These are phyloP conservation scores for Coemansia sp. DNA, from an alignment of 192 early-diverging fungal species.

Conservation along the genomic window DNA sequence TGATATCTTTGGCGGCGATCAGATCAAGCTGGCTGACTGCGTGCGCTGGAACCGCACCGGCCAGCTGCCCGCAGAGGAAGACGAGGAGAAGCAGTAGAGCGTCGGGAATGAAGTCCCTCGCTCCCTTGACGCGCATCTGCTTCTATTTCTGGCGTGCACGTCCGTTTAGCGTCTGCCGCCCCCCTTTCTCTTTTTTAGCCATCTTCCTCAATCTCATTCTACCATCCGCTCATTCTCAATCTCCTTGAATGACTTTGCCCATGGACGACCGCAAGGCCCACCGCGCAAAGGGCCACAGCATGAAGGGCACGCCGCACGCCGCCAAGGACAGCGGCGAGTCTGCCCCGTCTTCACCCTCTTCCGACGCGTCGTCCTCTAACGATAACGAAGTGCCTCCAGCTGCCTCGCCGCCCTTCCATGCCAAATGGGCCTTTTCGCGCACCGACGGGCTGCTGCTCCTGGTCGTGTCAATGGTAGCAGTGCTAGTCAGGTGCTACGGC, in stretches of 20 bases:
- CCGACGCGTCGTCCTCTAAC: too few species aligned
- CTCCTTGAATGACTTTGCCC: not conserved
- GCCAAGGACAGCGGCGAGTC: not conserved
- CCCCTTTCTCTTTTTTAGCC: not conserved
- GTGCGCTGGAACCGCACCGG: constrained; percentile 63
- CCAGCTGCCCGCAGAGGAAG: not conserved
- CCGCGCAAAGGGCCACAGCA: constrained; percentile 40
- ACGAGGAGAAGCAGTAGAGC: too few species aligned
- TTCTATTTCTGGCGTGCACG: not conserved
- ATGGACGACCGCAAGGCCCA: constrained; percentile 4
- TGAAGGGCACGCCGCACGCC: not conserved
- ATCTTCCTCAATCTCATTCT: not conserved
- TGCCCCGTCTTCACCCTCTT: too few species aligned
- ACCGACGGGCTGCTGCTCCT: constrained; percentile 19
- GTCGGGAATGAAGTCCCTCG: too few species aligned
- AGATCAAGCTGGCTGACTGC: constrained; percentile 78
- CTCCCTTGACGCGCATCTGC: too few species aligned
- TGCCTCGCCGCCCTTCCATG: constrained; percentile 9
- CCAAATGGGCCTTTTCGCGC: constrained; percentile 15
- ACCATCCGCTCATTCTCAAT: not conserved
- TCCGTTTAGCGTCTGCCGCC: not conserved
- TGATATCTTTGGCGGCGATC: constrained; percentile 93
- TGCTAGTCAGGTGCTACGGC: constrained; percentile 34
- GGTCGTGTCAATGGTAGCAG: constrained; percentile 7
- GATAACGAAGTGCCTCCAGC: not conserved